Percentiles rank a stretch among this genome's conserved stretches.
Evolutionary conservation across 2,329 filamentous ascomycete genomes (phyloP).

Genomic region (Balansia obtecta): DNA sequence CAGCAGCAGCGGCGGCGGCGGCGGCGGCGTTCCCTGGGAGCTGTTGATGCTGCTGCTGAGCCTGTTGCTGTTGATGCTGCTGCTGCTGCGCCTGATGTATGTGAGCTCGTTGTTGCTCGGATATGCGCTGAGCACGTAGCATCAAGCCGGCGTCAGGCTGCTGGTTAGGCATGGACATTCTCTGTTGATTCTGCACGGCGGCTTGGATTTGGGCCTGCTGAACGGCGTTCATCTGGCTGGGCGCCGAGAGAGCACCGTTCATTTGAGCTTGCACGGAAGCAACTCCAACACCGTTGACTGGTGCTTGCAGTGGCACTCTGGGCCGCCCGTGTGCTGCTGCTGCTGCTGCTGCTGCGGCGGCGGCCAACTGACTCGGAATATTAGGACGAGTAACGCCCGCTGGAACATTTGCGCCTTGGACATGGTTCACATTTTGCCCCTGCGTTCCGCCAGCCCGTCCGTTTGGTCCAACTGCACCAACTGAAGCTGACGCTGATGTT

Average conservation of each 20-base stretch:
- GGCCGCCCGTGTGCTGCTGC: slow-evolving; percentile 31
- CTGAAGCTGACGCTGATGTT: slow-evolving; percentile 16
- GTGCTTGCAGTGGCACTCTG: slow-evolving; percentile 41
- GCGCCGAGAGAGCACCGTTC: slow-evolving; percentile 36
- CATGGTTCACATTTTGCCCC: slow-evolving; percentile 17
- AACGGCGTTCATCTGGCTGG: slow-evolving; percentile 49
- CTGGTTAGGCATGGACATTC: slow-evolving; percentile 38
- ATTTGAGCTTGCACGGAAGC: slow-evolving; percentile 35
- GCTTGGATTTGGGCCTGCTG: slow-evolving; percentile 58
- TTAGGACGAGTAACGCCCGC: slow-evolving; percentile 22
- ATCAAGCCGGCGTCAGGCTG: slow-evolving; percentile 41
- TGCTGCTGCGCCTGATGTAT: slow-evolving; percentile 29
- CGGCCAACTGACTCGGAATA: slow-evolving; percentile 31
- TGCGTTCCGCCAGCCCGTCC: slow-evolving; percentile 12
- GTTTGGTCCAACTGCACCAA: slow-evolving; percentile 2
- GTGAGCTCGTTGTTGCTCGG: slow-evolving; percentile 50
- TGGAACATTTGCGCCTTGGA: slow-evolving; percentile 16
- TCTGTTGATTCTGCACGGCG: slow-evolving; percentile 40
- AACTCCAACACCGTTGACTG: slow-evolving; percentile 36
- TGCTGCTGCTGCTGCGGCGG: slow-evolving; percentile 25
- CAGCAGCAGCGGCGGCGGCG: slow-evolving; percentile 15
- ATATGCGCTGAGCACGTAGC: slow-evolving; percentile 52
- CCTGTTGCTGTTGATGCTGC: slow-evolving; percentile 17
- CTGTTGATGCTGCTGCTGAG: slow-evolving; percentile 18
- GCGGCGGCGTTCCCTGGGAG: slow-evolving; percentile 14